phyloP scores from a whole-genome alignment of 2,329 filamentous ascomycete genomes.

The Ophiostoma australiae region DNA sequence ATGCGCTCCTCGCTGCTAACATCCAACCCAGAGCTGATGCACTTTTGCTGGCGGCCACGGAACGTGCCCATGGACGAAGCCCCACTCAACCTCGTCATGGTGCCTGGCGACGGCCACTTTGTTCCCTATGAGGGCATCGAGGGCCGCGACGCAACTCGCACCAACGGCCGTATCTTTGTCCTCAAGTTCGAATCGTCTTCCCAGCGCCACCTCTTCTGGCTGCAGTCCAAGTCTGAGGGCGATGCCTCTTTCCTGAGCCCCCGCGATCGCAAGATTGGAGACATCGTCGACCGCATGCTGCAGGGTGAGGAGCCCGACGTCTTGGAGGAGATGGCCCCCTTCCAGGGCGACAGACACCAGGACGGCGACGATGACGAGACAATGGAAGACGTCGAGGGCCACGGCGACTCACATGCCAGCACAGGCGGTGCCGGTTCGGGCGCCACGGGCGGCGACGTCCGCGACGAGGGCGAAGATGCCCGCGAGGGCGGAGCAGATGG shows the following conservation, averaged over 20 bases:
- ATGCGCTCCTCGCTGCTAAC: not conserved
- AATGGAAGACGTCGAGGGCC: slow-evolving; percentile 71
- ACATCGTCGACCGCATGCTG: slow-evolving; percentile 77
- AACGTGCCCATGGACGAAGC: slow-evolving; percentile 64
- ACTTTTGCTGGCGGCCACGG: slow-evolving; percentile 95
- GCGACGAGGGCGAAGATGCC: slow-evolving; percentile 81
- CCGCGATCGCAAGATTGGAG: slow-evolving; percentile 78
- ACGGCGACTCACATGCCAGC: slow-evolving; percentile 49
- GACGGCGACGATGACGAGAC: slow-evolving; percentile 57
- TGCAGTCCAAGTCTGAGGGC: slow-evolving; percentile 84
- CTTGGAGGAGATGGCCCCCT: slow-evolving; percentile 59
- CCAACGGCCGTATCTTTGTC: slow-evolving; percentile 85
- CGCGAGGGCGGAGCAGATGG: slow-evolving; percentile 94
- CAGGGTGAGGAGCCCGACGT: slow-evolving; percentile 88
- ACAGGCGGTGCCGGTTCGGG: slow-evolving; percentile 78
- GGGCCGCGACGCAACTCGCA: slow-evolving; percentile 56
- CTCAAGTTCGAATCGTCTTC: slow-evolving; percentile 93
- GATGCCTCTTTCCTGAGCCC: slow-evolving; percentile 76
- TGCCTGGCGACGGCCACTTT: slow-evolving; percentile 84
- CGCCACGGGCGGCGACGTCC: slow-evolving; percentile 85
- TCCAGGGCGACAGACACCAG: slow-evolving; percentile 41
- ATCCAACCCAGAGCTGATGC: slow-evolving; percentile 63
- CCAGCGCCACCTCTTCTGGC: slow-evolving; percentile 89
- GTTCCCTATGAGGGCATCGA: slow-evolving; percentile 65
- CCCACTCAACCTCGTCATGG: slow-evolving; percentile 87